A percentile compares a stretch with the other conserved stretches of the same genome.
phyloP scores from a whole-genome alignment of 306 rosid genomes.

The Alnus glutinosa region DNA sequence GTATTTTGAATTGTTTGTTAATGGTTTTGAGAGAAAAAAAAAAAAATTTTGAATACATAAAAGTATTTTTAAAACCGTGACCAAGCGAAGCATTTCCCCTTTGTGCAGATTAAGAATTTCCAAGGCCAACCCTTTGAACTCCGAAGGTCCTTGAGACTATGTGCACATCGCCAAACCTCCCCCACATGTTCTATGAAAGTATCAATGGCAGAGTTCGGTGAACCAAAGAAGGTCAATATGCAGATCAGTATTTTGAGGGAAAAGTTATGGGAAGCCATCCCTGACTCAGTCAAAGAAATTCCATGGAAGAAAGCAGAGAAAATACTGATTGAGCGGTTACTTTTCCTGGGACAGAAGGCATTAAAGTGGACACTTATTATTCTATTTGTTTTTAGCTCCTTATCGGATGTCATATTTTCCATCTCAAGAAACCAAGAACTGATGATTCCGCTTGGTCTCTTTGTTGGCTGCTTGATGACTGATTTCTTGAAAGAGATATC shows the following conservation, averaged over 20 bases:
- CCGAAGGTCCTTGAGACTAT: background rate
- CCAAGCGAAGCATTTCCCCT: background rate
- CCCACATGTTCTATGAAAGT: constrained; percentile 21
- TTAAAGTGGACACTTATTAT: constrained; percentile 35
- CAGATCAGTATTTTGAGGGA: constrained; percentile 25
- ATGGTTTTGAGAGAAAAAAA: too few species aligned
- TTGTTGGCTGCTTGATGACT: constrained; percentile 40
- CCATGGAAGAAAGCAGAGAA: constrained; percentile 47
- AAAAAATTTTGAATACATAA: too few species aligned
- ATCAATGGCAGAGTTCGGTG: constrained; percentile 32
- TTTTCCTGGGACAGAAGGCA: constrained; percentile 31
- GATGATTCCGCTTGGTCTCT: constrained; percentile 48
- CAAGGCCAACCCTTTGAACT: constrained; percentile 16
- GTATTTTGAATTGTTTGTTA: too few species aligned
- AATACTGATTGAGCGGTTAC: constrained; percentile 27
- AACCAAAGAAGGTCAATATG: constrained; percentile 19
- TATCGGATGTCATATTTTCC: constrained; percentile 39
- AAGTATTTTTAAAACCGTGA: too few species aligned
- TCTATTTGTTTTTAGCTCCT: constrained; percentile 22
- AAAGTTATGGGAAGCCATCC: constrained; percentile 40
- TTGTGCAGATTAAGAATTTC: constrained; percentile 32
- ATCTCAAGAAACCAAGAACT: constrained; percentile 40
- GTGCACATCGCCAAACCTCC: constrained; percentile 1
- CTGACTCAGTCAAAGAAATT: constrained; percentile 38
- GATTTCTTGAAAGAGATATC: constrained; percentile 39